These are phyloP conservation scores for Quercus lobata DNA, from an alignment of 331 rosid species.

Conservation along the genomic window DNA sequence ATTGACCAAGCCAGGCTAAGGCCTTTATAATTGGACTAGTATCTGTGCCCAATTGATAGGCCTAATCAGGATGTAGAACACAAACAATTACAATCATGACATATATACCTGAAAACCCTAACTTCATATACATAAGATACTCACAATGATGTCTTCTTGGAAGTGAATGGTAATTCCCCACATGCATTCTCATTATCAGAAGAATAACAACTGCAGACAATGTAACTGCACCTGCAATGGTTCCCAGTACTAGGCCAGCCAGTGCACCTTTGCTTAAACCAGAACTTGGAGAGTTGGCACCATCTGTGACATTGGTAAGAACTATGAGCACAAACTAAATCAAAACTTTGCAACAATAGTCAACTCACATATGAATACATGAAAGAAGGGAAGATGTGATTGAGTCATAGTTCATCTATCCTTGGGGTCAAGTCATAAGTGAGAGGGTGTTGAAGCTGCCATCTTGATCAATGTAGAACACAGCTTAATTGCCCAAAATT, in stretches of 20 bases:
- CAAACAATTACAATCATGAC: background rate
- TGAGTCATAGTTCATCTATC: background rate
- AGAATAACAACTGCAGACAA: conserved; percentile 62
- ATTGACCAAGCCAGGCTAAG: background rate
- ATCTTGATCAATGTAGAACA: background rate
- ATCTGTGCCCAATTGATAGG: background rate
- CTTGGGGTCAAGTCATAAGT: background rate
- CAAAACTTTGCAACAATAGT: background rate
- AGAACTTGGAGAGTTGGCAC: conserved; percentile 16
- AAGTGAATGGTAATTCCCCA: conserved; percentile 28
- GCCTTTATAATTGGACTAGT: background rate
- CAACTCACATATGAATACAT: background rate
- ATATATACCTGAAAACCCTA: background rate
- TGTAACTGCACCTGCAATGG: conserved; percentile 54
- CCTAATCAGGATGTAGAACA: background rate
- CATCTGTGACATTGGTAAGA: conserved; percentile 38
- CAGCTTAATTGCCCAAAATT: background rate
- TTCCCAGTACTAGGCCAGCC: conserved; percentile 67
- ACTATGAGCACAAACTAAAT: conserved; percentile 20
- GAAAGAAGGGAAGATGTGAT: background rate
- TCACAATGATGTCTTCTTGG: conserved; percentile 61
- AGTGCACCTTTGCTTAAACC: conserved; percentile 60
- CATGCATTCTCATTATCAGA: conserved; percentile 43
- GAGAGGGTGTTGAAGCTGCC: background rate
- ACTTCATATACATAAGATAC: conserved; percentile 25